These are phyloP conservation scores for Gastrolobium bilobum DNA, from an alignment of 306 rosid genomes.

Conservation along the genomic window DNA sequence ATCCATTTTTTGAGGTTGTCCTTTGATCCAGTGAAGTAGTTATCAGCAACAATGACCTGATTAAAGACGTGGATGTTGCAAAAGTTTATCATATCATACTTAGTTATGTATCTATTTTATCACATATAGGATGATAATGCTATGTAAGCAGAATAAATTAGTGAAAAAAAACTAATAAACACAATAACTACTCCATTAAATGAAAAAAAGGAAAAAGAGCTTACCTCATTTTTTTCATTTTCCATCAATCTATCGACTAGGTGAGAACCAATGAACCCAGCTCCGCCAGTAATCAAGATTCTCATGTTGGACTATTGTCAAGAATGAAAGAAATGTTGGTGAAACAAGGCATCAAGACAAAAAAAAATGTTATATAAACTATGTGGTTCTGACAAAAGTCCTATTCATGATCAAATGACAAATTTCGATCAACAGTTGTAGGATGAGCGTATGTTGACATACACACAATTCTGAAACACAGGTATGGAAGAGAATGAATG, in stretches of 20 bases:
- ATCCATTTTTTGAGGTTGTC: conserved; percentile 93
- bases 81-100: conserved; percentile 14
- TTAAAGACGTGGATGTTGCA: conserved; percentile 33
- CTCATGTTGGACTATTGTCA: conserved; percentile 86
- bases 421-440: conserved; percentile 35
- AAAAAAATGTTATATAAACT: not conserved
- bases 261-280: conserved; percentile 99
- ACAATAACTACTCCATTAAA: conserved; percentile 19
- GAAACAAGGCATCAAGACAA: conserved; percentile 26
- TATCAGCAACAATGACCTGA: conserved; percentile 93
- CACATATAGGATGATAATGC: conserved; percentile 10
- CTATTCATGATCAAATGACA: conserved; percentile 7
- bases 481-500: conserved; percentile 9
- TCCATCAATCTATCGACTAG: conserved; percentile 96
- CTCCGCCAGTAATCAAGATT: conserved; percentile 96
- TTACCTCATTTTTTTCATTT: conserved; percentile 93
- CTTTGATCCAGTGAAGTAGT: conserved; percentile 95
- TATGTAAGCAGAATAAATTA: not conserved
- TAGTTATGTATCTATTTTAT: conserved; percentile 19
- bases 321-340: conserved; percentile 36
- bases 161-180: not conserved
- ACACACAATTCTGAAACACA: conserved; percentile 9
- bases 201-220: conserved; percentile 37
- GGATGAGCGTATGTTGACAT: not conserved
- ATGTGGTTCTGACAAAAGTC: conserved; percentile 10